Evolutionary conservation across 2,329 filamentous ascomycete genomes (phyloP).

Genomic region (Rhexocercosporidium sp.): DNA sequence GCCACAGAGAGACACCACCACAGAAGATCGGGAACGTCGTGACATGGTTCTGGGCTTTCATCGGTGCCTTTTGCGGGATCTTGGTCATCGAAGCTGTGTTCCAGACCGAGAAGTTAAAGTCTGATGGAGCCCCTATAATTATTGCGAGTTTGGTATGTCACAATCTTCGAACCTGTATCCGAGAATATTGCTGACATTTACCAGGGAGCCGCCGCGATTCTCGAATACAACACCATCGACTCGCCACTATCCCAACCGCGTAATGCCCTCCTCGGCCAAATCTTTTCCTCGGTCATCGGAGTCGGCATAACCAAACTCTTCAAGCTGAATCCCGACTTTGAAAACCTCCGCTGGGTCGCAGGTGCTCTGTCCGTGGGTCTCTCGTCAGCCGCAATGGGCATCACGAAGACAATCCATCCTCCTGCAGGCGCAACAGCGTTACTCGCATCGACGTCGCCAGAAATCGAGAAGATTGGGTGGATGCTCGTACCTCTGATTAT

Average conservation of each 20-base stretch:
- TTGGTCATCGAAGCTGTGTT: constrained; percentile 63
- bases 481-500: constrained; percentile 67
- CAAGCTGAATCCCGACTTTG: constrained; percentile 50
- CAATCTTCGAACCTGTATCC: not conserved
- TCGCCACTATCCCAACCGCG: constrained; percentile 76
- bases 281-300: constrained; percentile 65
- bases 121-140: constrained; percentile 62
- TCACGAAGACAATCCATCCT: constrained; percentile 74
- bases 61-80: constrained; percentile 68
- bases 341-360: constrained; percentile 65
- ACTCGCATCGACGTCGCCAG: constrained; percentile 65
- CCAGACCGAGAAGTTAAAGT: constrained; percentile 56
- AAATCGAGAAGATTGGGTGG: constrained; percentile 67
- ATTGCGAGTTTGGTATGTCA: constrained; percentile 71
- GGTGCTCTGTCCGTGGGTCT: constrained; percentile 69
- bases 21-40: constrained; percentile 60
- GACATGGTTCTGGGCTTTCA: constrained; percentile 64
- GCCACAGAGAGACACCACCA: constrained; percentile 54
- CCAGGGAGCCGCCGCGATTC: constrained; percentile 73
- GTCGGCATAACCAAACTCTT: constrained; percentile 70
- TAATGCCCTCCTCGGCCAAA: constrained; percentile 70
- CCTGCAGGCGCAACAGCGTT: constrained; percentile 77
- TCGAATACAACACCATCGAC: constrained; percentile 74
- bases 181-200: not conserved
- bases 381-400: constrained; percentile 67